A percentile compares a stretch with the other conserved stretches of the same genome.
Conservation (phyloP, 192 early-diverging fungal species). For the Gamsiella multidivaricata region DNA sequence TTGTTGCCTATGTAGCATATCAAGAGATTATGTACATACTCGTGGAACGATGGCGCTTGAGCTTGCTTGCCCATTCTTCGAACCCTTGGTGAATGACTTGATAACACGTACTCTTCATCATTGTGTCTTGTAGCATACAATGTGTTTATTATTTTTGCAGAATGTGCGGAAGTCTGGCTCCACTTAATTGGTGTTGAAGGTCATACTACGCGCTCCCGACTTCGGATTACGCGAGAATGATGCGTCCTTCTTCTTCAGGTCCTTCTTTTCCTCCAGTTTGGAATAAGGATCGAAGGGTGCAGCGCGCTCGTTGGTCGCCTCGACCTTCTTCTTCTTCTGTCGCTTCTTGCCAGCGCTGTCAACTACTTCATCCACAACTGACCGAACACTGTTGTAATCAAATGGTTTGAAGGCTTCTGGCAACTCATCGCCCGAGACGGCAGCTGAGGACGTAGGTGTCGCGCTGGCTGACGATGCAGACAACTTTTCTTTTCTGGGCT, state of each 20-base stretch:
- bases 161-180: not conserved
- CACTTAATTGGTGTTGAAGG: slow-evolving; percentile 20
- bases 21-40: too few relatives aligned
- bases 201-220: slow-evolving; percentile 52
- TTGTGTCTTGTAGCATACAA: too few relatives aligned
- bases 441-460: slow-evolving; percentile 4
- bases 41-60: too few relatives aligned
- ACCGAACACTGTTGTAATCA: slow-evolving; percentile 41
- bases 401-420: slow-evolving; percentile 36
- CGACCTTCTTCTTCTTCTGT: slow-evolving; percentile 25
- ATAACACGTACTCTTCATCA: too few relatives aligned
- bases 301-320: not conserved
- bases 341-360: slow-evolving; percentile 16
- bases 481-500: slow-evolving; percentile 30
- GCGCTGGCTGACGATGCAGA: not conserved
- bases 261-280: slow-evolving; percentile 30
- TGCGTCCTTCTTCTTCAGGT: slow-evolving; percentile 48
- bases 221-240: slow-evolving; percentile 39
- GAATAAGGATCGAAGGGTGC: slow-evolving; percentile 49
- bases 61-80: too few relatives aligned
- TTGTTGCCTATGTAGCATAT: too few relatives aligned
- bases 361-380: slow-evolving; percentile 39
- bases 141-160: not conserved
- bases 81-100: too few relatives aligned
- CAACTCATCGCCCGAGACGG: slow-evolving; percentile 9